Percentiles rank a stretch among this genome's conserved stretches.
These are phyloP conservation scores for Pterocarpus macrocarpus DNA, from an alignment of 306 rosid species.

Conservation along the genomic window DNA sequence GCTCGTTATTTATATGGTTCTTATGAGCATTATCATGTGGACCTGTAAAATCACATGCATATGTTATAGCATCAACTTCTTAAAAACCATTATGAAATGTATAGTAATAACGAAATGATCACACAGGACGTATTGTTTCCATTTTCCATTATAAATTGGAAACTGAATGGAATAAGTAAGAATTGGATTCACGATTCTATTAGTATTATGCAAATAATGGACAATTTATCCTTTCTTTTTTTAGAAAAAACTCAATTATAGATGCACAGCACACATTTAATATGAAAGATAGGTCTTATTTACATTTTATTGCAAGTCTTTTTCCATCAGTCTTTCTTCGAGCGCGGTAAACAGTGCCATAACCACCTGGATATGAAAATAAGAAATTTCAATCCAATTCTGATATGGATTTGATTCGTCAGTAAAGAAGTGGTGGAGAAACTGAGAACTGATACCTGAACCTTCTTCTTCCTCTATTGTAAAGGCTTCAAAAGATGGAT, in stretches of 20 bases:
- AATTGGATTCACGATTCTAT: constrained; percentile 12
- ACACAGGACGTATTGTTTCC: background rate
- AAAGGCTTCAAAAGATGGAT: constrained; percentile 67
- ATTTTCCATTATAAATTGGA: constrained; percentile 8
- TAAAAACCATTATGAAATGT: background rate
- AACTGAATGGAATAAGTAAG: constrained; percentile 2
- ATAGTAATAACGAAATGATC: constrained; percentile 24
- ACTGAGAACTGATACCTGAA: constrained; percentile 60
- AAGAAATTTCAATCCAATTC: constrained; percentile 37
- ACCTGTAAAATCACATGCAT: constrained; percentile 58
- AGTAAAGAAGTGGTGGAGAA: background rate
- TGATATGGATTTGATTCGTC: background rate
- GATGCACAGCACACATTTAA: constrained; percentile 28
- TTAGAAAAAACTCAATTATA: background rate
- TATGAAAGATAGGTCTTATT: constrained; percentile 13
- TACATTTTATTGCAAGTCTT: constrained; percentile 76
- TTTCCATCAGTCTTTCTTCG: constrained; percentile 61
- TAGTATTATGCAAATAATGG: constrained; percentile 3
- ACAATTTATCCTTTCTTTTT: background rate
- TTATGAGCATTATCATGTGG: constrained; percentile 72
- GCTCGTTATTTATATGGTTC: constrained; percentile 70
- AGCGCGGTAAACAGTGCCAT: constrained; percentile 83
- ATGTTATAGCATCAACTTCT: constrained; percentile 28
- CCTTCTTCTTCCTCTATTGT: constrained; percentile 80
- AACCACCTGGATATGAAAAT: constrained; percentile 64